These are phyloP conservation scores for Paecilomyces formosus DNA, from an alignment of 2,329 filamentous ascomycete species.

Conservation along the genomic window DNA sequence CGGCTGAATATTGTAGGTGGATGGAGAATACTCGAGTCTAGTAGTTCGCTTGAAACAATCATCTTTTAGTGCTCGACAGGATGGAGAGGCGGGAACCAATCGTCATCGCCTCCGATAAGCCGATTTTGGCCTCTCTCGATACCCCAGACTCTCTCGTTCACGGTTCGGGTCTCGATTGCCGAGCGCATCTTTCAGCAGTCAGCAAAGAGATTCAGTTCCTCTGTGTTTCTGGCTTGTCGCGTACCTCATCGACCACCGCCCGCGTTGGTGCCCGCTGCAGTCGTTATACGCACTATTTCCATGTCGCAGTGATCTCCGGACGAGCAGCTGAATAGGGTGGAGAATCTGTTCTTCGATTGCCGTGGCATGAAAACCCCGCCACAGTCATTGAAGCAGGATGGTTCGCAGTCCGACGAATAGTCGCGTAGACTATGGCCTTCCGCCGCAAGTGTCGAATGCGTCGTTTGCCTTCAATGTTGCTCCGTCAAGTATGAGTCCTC, in stretches of 20 bases:
- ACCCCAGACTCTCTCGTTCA: not conserved
- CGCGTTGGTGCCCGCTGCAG: not conserved
- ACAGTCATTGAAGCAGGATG: constrained; percentile 14
- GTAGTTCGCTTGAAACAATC: too few species aligned
- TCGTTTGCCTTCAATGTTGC: constrained; percentile 5
- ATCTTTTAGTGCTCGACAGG: too few species aligned
- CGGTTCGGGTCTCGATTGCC: not conserved
- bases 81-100: not conserved
- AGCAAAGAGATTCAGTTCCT: not conserved
- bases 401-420: constrained; percentile 10
- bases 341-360: not conserved
- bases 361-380: constrained; percentile 15
- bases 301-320: not conserved
- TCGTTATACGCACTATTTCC: not conserved
- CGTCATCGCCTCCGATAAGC: not conserved
- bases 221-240: not conserved
- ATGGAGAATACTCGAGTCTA: not conserved
- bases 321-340: not conserved
- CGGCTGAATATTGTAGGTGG: not conserved
- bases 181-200: not conserved
- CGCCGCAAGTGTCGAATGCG: constrained; percentile 1
- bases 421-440: constrained; percentile 7
- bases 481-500: not conserved
- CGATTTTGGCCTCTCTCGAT: not conserved
- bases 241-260: not conserved